Percentiles rank a stretch among this genome's conserved stretches.
Conservation (phyloP, 257 asterid species). For the Nicotiana noctiflora region DNA sequence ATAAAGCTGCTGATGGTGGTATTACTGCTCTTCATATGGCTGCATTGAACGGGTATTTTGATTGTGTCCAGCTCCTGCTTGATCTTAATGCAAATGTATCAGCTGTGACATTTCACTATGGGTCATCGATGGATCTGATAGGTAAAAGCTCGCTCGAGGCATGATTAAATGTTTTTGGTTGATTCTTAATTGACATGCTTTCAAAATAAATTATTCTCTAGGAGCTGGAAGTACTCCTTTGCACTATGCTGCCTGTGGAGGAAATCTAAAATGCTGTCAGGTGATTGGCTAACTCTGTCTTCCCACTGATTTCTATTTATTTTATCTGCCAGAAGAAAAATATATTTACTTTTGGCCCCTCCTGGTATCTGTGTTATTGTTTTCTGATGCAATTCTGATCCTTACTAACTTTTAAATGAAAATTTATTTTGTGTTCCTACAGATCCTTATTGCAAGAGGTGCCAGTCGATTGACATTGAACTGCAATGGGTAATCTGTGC, state of each 20-base stretch:
- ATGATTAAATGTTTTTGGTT: background rate
- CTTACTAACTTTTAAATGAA: background rate
- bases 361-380: background rate
- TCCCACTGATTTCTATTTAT: background rate
- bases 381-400: background rate
- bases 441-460: conserved; percentile 88
- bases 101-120: conserved; percentile 84
- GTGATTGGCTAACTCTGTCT: conserved; percentile 24
- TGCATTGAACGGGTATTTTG: conserved; percentile 92
- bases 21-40: conserved; percentile 99
- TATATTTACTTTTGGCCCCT: background rate
- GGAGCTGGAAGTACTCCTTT: conserved; percentile 99
- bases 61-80: conserved; percentile 91
- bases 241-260: conserved; percentile 99
- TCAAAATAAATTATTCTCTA: conserved; percentile 16
- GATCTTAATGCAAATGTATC: conserved; percentile 80
- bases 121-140: conserved; percentile 92
- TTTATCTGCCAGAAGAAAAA: background rate
- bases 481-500: conserved; percentile 75
- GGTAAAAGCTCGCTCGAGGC: conserved; percentile 35
- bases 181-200: background rate
- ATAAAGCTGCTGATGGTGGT: conserved; percentile 97
- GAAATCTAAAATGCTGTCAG: conserved; percentile 96
- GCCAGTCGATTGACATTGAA: conserved; percentile 84
- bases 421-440: conserved; percentile 19